A percentile compares a stretch with the other conserved stretches of the same genome.
phyloP scores from a whole-genome alignment of 192 early-diverging fungal species.

The Coemansia sp. region DNA sequence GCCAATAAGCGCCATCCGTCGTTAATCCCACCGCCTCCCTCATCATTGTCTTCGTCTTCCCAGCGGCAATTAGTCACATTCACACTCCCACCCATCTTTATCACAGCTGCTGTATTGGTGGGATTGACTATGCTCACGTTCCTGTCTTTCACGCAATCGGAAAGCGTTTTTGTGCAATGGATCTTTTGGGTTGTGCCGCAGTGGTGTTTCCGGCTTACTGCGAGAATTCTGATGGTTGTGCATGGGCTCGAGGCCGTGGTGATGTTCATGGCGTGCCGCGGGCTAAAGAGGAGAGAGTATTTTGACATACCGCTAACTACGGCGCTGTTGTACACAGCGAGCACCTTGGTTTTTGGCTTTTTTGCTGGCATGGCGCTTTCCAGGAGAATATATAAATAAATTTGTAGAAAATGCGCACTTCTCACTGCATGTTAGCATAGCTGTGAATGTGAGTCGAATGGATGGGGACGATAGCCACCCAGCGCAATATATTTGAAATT shows the following conservation, averaged over 20 bases:
- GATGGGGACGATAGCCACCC: background rate
- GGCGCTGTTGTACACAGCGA: background rate
- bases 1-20: background rate
- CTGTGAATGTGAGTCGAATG: too few relatives aligned
- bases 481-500: background rate
- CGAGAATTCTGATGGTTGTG: constrained; percentile 1
- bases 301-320: background rate
- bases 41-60: background rate
- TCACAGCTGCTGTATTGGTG: background rate
- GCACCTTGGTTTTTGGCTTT: constrained; percentile 8
- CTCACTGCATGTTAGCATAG: too few relatives aligned
- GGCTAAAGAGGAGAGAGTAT: background rate
- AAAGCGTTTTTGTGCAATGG: constrained; percentile 3
- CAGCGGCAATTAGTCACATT: background rate
- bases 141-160: background rate
- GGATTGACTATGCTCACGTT: constrained; percentile 9
- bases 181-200: constrained; percentile 8
- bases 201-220: background rate
- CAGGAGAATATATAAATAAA: background rate
- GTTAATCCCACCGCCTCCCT: background rate
- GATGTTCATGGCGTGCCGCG: constrained; percentile 7
- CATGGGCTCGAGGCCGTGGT: background rate
- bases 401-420: too few relatives aligned
- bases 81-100: constrained; percentile 1
- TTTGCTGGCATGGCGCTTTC: constrained; percentile 2